Evolutionary conservation across 2,329 filamentous ascomycete species (phyloP), one percentile per base, ranked within the genome.

Genomic region (Acrodontium crateriforme): DNA sequence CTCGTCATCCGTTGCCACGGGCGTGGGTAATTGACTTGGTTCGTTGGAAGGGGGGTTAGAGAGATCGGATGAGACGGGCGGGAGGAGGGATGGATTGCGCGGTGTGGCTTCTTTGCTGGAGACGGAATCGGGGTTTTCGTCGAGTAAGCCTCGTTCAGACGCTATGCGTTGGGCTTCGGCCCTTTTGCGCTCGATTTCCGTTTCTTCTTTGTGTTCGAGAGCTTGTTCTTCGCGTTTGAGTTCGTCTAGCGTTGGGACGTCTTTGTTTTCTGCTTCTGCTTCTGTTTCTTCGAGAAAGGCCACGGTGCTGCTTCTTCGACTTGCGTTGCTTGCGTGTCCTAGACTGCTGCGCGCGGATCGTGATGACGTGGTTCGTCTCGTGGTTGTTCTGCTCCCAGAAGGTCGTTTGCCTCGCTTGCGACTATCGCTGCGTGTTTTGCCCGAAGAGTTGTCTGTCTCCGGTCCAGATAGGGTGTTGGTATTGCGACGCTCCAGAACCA

Each of bases 391-490:
- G 35, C 39, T 43, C 2, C 41, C 57, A 6, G 60, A 61, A 10
- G 61, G 54, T 9, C 56, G 40, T 35, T 58, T 61, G 18, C 46
- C 44, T 27, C 39, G 34, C 19, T 40, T 41, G 9, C 25, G 31
- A 9, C 29, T 24, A 9, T 44, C 45, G 8, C n/a, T 10, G 8
- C 43, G 36, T 7, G 57, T 73, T 37, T 68, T 78, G 24, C 67
- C 71, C 44, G 78, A 84, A 40, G 75, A 76, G 24, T 69, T 67
- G 45, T 83, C 78, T 31, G 89, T 83, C 10, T 60, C 60, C 22
- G 59, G 60, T n/a, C 38, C 40, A 5, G 36, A 40, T n/a, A n/a
- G n/a, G 7, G 37, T 32, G 12, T 39, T 16, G 60, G 67, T 69
- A 3, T 40, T 39, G 16, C 78, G 72, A 28, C 78, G 71, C 35